Evolutionary conservation across 2,329 filamentous ascomycete species (phyloP).

Genomic region (Hypoxylon sp.): DNA sequence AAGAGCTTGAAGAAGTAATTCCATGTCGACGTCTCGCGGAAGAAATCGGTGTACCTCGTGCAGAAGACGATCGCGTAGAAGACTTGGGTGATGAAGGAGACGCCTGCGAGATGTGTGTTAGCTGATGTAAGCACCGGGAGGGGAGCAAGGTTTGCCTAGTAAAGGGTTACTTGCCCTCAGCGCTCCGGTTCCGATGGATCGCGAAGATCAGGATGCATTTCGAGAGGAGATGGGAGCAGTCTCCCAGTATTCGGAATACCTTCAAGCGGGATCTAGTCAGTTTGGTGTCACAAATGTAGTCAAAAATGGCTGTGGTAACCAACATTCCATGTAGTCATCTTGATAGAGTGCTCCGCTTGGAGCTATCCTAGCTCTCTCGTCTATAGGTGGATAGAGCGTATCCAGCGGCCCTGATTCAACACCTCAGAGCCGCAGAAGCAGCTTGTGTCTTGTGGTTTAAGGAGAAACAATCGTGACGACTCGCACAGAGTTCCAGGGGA

Average conservation of each 20-base stretch:
- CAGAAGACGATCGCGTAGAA: slow-evolving; percentile 90
- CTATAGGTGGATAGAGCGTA: slow-evolving; percentile 17
- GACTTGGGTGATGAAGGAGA: slow-evolving; percentile 91
- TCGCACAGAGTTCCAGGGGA: slow-evolving; percentile 3
- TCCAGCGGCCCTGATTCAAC: slow-evolving; percentile 38
- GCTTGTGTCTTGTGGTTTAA: slow-evolving; percentile 9
- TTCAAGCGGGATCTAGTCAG: slow-evolving; percentile 48
- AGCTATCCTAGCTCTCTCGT: slow-evolving; percentile 37
- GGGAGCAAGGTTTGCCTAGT: background rate
- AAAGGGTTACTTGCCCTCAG: slow-evolving; percentile 73
- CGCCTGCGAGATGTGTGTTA: slow-evolving; percentile 67
- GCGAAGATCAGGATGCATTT: slow-evolving; percentile 93
- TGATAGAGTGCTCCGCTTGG: slow-evolving; percentile 29
- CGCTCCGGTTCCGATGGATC: slow-evolving; percentile 89
- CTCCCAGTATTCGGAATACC: slow-evolving; percentile 83
- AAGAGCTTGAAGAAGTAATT: slow-evolving; percentile 90
- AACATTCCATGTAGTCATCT: slow-evolving; percentile 54
- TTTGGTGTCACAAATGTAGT: slow-evolving; percentile 1
- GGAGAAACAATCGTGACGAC: slow-evolving; percentile 13
- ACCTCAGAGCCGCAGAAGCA: slow-evolving; percentile 45
- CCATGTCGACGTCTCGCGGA: slow-evolving; percentile 71
- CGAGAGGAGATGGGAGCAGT: slow-evolving; percentile 86
- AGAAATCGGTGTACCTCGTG: slow-evolving; percentile 88
- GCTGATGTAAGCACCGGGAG: slow-evolving; percentile 12
- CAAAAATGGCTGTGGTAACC: slow-evolving; percentile 18